These are phyloP conservation scores for Xylariales sp. DNA, from an alignment of 2,329 filamentous ascomycete species.

Conservation along the genomic window DNA sequence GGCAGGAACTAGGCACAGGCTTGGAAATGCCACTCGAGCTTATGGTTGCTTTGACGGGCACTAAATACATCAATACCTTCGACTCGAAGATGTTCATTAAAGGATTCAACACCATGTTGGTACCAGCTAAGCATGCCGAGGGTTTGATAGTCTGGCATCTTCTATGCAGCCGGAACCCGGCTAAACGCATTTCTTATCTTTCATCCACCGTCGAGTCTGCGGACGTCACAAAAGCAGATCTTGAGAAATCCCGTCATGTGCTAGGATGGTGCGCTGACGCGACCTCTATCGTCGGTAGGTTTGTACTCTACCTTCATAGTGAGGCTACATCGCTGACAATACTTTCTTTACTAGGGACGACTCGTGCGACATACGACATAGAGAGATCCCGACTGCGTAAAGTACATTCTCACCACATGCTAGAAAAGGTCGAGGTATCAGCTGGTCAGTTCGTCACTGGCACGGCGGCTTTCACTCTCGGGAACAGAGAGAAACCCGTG, in stretches of 20 bases:
- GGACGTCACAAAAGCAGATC: conserved; percentile 25
- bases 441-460: conserved; percentile 45
- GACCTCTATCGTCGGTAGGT: conserved; percentile 39
- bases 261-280: conserved; percentile 51
- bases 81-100: conserved; percentile 49
- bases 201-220: conserved; percentile 29
- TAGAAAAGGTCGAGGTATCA: conserved; percentile 46
- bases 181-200: conserved; percentile 46
- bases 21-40: conserved; percentile 51
- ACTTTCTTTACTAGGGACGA: conserved; percentile 34
- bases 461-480: conserved; percentile 41
- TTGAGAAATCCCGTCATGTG: conserved; percentile 46
- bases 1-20: conserved; percentile 40
- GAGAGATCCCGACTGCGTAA: conserved; percentile 36
- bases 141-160: conserved; percentile 50
- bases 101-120: conserved; percentile 51
- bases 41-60: conserved; percentile 41
- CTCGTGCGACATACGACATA: conserved; percentile 39
- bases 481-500: conserved; percentile 45
- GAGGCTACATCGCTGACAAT: neutral
- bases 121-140: conserved; percentile 39
- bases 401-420: conserved; percentile 25
- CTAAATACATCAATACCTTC: conserved; percentile 43
- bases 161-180: conserved; percentile 38
- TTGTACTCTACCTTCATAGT: neutral